Percentiles rank a stretch among this genome's conserved stretches.
Evolutionary conservation across 345 rosid genomes (phyloP).

Genomic region (Cardamine resedifolia): DNA sequence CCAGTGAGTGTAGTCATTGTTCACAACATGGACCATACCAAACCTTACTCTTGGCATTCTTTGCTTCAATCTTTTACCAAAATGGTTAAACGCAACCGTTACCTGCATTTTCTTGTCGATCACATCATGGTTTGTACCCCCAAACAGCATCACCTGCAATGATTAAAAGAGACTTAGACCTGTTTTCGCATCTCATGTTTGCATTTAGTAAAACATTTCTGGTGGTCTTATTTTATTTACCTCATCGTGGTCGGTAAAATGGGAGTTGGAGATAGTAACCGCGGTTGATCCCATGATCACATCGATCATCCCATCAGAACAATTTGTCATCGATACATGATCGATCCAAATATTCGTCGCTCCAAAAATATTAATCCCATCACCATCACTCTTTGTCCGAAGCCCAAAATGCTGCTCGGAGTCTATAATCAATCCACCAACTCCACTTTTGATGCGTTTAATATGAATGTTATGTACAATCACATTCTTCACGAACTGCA

Average conservation of each 20-base stretch:
- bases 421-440: slow-evolving; percentile 71
- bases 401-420: slow-evolving; percentile 55
- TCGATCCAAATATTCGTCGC: slow-evolving; percentile 65
- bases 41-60: slow-evolving; percentile 52
- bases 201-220: neutral
- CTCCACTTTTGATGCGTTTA: slow-evolving; percentile 37
- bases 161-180: neutral
- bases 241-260: slow-evolving; percentile 63
- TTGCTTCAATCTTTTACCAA: slow-evolving; percentile 49
- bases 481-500: slow-evolving; percentile 65
- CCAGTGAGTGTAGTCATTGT: slow-evolving; percentile 88
- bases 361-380: slow-evolving; percentile 59
- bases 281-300: slow-evolving; percentile 61
- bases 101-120: slow-evolving; percentile 64
- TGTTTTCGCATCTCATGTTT: neutral
- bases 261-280: slow-evolving; percentile 66
- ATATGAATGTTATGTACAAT: slow-evolving; percentile 69
- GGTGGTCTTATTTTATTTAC: slow-evolving; percentile 40
- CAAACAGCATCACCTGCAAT: slow-evolving; percentile 69
- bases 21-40: slow-evolving; percentile 72
- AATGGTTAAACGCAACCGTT: slow-evolving; percentile 71
- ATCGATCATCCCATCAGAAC: slow-evolving; percentile 62
- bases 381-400: slow-evolving; percentile 62
- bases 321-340: slow-evolving; percentile 62
- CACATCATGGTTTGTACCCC: slow-evolving; percentile 42